Percentiles rank a stretch among this genome's conserved stretches.
These are phyloP conservation scores for Trichosporon sp. DNA, from an alignment of 1,284 basidiomycete species.

Conservation along the genomic window DNA sequence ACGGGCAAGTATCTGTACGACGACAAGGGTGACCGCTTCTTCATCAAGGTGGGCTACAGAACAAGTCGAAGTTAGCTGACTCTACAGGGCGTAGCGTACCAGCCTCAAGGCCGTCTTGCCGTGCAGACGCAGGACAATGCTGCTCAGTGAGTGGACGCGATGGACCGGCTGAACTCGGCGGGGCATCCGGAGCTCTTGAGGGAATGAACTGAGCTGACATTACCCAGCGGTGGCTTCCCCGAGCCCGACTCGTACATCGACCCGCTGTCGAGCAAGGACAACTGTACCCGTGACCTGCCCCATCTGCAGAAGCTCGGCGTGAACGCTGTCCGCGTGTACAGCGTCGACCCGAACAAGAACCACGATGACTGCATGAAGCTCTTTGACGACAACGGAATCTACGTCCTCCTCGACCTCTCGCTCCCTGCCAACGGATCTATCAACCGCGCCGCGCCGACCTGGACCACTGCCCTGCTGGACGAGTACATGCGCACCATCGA, in stretches of 20 bases:
- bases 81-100: slow-evolving; percentile 70
- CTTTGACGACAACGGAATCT: slow-evolving; percentile 73
- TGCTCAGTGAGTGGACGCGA: slow-evolving; percentile 44
- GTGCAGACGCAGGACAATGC: slow-evolving; percentile 53
- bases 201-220: slow-evolving; percentile 3
- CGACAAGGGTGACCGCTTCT: slow-evolving; percentile 68
- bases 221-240: slow-evolving; percentile 56
- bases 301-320: slow-evolving; percentile 57
- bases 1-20: slow-evolving; percentile 66
- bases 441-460: slow-evolving; percentile 65
- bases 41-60: slow-evolving; percentile 58
- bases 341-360: slow-evolving; percentile 70
- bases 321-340: slow-evolving; percentile 71
- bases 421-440: slow-evolving; percentile 82
- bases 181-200: too few relatives aligned
- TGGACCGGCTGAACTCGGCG: too few relatives aligned
- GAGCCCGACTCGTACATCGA: slow-evolving; percentile 60
- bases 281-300: slow-evolving; percentile 72
- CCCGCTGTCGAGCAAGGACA: slow-evolving; percentile 62
- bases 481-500: slow-evolving; percentile 73
- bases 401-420: slow-evolving; percentile 81
- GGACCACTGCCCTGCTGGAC: slow-evolving; percentile 77
- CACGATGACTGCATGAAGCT: slow-evolving; percentile 80
- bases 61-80: background rate
- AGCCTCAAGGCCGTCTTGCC: slow-evolving; percentile 64